These are phyloP conservation scores for Kwoniella botswanensis DNA, from an alignment of 768 basidiomycete genomes.

Conservation along the genomic window DNA sequence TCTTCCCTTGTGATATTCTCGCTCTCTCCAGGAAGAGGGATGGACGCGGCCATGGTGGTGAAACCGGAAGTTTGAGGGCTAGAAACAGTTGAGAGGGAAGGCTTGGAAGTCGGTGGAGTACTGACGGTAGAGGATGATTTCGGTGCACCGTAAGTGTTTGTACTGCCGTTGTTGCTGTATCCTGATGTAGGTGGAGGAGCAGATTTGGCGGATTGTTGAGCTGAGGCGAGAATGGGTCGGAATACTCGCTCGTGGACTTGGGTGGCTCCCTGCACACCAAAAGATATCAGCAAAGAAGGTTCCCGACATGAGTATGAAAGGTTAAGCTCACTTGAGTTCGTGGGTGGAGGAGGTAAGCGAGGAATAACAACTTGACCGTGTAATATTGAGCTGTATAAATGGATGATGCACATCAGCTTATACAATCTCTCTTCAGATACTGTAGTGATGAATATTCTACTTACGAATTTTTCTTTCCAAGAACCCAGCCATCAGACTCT, in stretches of 20 bases:
- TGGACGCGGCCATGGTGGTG: constrained; percentile 9
- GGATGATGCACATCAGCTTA: constrained; percentile 4
- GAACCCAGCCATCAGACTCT: constrained; percentile 45
- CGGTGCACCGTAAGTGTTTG: constrained; percentile 9
- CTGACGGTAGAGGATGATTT: constrained; percentile 3
- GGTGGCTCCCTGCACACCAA: constrained; percentile 28
- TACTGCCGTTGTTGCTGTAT: background rate
- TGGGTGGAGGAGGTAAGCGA: constrained; percentile 52
- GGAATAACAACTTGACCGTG: constrained; percentile 52
- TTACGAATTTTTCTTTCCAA: constrained; percentile 46
- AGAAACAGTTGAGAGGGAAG: constrained; percentile 13
- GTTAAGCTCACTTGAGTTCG: constrained; percentile 35
- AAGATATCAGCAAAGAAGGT: background rate
- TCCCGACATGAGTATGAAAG: background rate
- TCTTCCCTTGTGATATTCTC: constrained; percentile 16
- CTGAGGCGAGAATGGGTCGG: constrained; percentile 25
- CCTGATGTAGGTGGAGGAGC: constrained; percentile 2
- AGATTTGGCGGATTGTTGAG: constrained; percentile 6
- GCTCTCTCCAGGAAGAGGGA: constrained; percentile 17
- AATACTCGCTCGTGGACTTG: constrained; percentile 41
- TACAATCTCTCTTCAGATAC: background rate
- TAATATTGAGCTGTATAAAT: constrained; percentile 48
- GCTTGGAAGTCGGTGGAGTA: constrained; percentile 25
- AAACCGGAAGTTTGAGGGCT: constrained; percentile 16
- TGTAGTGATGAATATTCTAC: constrained; percentile 7